Conservation (phyloP, 352 stramenopile genomes). For the Phytophthora idaei region DNA sequence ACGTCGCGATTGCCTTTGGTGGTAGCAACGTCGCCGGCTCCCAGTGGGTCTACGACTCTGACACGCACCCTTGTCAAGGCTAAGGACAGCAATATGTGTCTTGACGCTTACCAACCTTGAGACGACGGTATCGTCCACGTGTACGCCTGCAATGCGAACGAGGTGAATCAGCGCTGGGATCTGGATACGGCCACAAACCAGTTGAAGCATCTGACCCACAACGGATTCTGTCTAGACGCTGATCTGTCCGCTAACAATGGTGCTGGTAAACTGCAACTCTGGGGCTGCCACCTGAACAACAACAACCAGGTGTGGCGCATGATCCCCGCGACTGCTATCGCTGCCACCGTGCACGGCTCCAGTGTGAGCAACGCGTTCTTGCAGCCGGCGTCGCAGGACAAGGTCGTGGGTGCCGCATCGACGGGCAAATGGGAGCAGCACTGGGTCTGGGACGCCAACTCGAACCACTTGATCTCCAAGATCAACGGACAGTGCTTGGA, state of each 20-base stretch:
- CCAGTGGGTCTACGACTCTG: conserved; percentile 51
- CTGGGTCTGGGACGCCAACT: conserved; percentile 59
- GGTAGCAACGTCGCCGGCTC: conserved; percentile 28
- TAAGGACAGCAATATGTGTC: conserved; percentile 53
- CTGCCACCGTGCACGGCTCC: conserved; percentile 38
- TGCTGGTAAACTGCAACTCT: conserved; percentile 44
- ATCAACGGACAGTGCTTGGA: conserved; percentile 62
- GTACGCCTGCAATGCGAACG: conserved; percentile 40
- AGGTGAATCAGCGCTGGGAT: conserved; percentile 54
- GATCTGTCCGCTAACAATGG: conserved; percentile 48
- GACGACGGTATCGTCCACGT: conserved; percentile 58
- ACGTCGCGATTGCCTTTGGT: conserved; percentile 38
- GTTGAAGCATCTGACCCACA: conserved; percentile 48
- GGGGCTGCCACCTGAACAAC: conserved; percentile 56
- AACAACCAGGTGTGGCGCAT: conserved; percentile 64
- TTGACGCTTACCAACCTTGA: conserved; percentile 67
- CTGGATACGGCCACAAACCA: conserved; percentile 47
- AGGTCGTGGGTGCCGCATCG: conserved; percentile 29
- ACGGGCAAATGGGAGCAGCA: conserved; percentile 32
- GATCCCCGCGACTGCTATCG: conserved; percentile 38
- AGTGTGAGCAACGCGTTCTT: conserved; percentile 31
- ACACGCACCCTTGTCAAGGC: conserved; percentile 45
- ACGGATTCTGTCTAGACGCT: conserved; percentile 65
- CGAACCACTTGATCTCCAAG: conserved; percentile 47
- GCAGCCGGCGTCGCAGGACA: conserved; percentile 40